These are phyloP conservation scores for Boletus subcaerulescens DNA, from an alignment of 768 basidiomycete genomes.

Conservation along the genomic window DNA sequence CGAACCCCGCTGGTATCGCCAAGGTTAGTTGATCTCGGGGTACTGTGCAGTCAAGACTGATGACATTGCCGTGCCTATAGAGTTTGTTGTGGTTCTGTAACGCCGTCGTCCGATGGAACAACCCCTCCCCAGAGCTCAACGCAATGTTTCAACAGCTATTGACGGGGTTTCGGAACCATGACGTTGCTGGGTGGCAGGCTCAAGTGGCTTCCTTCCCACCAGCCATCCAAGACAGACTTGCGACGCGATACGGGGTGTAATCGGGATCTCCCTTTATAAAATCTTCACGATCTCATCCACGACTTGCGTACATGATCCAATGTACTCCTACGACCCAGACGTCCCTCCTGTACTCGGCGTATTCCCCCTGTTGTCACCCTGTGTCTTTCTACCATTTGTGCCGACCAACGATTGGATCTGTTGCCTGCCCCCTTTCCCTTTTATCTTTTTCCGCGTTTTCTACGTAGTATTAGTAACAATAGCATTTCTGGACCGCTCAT, in stretches of 20 bases:
- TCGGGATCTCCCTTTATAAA: not conserved
- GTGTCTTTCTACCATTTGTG: constrained; percentile 27
- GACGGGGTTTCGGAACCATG: constrained; percentile 85
- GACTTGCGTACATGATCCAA: constrained; percentile 2
- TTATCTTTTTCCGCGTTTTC: not conserved
- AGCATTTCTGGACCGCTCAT: constrained; percentile 17
- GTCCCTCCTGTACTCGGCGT: constrained; percentile 5
- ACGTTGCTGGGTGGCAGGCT: constrained; percentile 80
- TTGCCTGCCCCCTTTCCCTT: constrained; percentile 2
- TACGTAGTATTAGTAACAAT: constrained; percentile 26
- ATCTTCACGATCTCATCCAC: constrained; percentile 16
- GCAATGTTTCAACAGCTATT: constrained; percentile 91
- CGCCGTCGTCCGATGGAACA: constrained; percentile 92
- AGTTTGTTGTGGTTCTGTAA: constrained; percentile 98
- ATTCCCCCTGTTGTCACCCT: constrained; percentile 20
- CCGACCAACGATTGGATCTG: constrained; percentile 24
- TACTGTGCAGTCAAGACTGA: constrained; percentile 4
- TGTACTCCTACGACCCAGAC: constrained; percentile 15
- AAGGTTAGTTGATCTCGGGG: constrained; percentile 55
- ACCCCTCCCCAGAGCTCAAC: constrained; percentile 88
- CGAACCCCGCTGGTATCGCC: constrained; percentile 89
- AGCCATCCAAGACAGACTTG: constrained; percentile 82
- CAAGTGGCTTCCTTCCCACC: constrained; percentile 85
- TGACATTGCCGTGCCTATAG: constrained; percentile 38
- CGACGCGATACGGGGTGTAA: constrained; percentile 84